Base-by-base conservation (phyloP, 345 rosid species). In the Laguncularia racemosa region DNA sequence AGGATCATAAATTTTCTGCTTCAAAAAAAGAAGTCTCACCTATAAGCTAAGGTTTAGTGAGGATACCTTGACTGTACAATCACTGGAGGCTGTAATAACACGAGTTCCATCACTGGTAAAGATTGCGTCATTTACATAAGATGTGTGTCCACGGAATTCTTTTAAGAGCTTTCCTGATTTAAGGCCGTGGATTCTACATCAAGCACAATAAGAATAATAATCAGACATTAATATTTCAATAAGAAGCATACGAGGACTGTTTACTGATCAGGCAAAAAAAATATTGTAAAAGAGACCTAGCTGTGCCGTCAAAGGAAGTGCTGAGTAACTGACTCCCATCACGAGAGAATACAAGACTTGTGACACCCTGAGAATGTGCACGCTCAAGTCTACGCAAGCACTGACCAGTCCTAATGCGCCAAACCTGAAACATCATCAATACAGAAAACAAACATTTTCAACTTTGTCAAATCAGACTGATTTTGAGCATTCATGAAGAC, bases 291-390 rank as follows among this genome's bases (percentile, higher is more conserved):
- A 61, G 56, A 33, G 2, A 54, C 96, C 99, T 90, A 61, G 99
- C 93, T 20, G 96, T 82, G 68, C 73, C 72, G 67, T 95, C 99
- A 76, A 95, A 90, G 61, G 99, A 95, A 66, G 99, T 76, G 73
- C 95, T 90, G 50, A 90, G 79, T 57, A 95, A 74, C 72, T 95
- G 99, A 69, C 83, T 95, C 65, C 99, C 97, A 79, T 90, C 99
- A 48, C 97, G 89, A 52, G 99, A 95, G 69, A 95, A 95, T 59
- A 77, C 62, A 59, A 95, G 80, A 78, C 99, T 85, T 47, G 93
- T 95, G 63, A 90, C 89, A 60, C 99, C 97, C 61, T 90, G 89
- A 67, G 89, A 79, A 79, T 95, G 99, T 59, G 96, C 97, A 58
- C 81, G 87, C 65, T 95, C 95, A 61, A 90, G 81, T 61, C 96